A percentile compares a stretch with the other conserved stretches of the same genome.
These are phyloP conservation scores for Omphalea diandra DNA, from an alignment of 441 rosid genomes.

Conservation along the genomic window DNA sequence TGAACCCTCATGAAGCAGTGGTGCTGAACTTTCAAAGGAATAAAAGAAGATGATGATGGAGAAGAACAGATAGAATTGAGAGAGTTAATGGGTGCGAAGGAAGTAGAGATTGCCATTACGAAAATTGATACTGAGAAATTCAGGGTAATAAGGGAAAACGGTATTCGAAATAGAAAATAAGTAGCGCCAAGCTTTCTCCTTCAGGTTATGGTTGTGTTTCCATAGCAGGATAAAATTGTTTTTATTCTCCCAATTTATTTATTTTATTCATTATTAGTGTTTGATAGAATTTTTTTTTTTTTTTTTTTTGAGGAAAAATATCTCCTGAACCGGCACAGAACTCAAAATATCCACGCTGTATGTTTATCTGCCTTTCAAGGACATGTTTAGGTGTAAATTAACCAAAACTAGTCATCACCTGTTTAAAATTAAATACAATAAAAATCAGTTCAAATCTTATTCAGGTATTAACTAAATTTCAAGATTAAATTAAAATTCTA, in stretches of 20 bases:
- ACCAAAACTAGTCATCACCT: too few species aligned
- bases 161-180: not conserved
- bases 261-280: not conserved
- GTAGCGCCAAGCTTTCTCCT: constrained; percentile 11
- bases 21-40: constrained; percentile 24
- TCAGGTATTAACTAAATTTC: too few species aligned
- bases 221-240: not conserved
- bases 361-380: too few species aligned
- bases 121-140: not conserved
- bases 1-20: constrained; percentile 23
- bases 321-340: not conserved
- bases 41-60: constrained; percentile 23
- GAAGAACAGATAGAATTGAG: constrained; percentile 25
- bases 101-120: constrained; percentile 47
- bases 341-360: not conserved
- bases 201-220: not conserved
- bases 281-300: too few species aligned
- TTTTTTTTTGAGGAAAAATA: not conserved
- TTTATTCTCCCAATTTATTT: not conserved
- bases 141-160: not conserved
- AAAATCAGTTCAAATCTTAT: too few species aligned
- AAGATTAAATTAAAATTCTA: too few species aligned
- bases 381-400: too few species aligned
- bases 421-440: too few species aligned
- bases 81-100: constrained; percentile 35